Conservation (phyloP, 306 rosid species). For the Bauhinia variegata region DNA sequence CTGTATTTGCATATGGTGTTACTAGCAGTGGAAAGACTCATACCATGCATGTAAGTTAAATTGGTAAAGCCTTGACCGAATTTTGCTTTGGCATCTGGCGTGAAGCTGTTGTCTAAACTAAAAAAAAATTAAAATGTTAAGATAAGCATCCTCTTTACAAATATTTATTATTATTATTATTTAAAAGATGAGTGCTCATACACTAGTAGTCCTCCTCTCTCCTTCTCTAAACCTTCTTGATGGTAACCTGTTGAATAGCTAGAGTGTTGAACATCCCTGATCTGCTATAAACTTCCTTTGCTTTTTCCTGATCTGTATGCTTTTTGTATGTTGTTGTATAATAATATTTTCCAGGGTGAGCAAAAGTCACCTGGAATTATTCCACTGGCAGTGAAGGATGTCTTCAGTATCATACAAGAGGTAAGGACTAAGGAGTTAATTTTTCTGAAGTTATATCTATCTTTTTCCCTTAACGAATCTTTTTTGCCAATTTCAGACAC, state of each 20-base stretch:
- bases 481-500: slow-evolving; percentile 60
- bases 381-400: slow-evolving; percentile 89
- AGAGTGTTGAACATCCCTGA: no score
- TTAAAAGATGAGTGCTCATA: neutral
- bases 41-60: slow-evolving; percentile 83
- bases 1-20: slow-evolving; percentile 92
- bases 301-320: neutral
- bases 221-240: slow-evolving; percentile 4
- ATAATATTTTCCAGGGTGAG: slow-evolving; percentile 65
- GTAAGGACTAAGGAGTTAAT: slow-evolving; percentile 46
- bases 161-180: no score
- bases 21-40: slow-evolving; percentile 95
- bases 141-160: neutral
- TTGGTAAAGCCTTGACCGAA: neutral
- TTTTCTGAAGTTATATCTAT: slow-evolving; percentile 2
- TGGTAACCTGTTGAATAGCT: slow-evolving; percentile 10
- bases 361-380: slow-evolving; percentile 94
- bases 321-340: slow-evolving; percentile 27
- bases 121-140: slow-evolving; percentile 1
- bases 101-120: slow-evolving; percentile 21
- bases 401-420: slow-evolving; percentile 87
- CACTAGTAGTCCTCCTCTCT: slow-evolving; percentile 11
- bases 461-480: slow-evolving; percentile 19
- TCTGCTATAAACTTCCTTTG: neutral
- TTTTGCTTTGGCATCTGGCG: slow-evolving; percentile 1